Evolutionary conservation across 164 flowering plant genomes (phyloP).

Genomic region (Tinospora cordifolia): DNA sequence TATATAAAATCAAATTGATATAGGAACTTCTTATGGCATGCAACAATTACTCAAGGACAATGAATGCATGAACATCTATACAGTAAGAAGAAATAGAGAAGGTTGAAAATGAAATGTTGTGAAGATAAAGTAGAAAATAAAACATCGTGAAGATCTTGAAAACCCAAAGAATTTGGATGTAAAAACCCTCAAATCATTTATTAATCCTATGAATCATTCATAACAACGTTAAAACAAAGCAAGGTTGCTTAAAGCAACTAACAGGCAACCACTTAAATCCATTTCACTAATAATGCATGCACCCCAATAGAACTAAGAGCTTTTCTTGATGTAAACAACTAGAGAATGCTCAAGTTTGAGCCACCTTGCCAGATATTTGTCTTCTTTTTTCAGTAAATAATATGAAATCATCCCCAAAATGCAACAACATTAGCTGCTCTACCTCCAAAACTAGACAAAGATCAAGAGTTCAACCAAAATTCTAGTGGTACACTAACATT

Average conservation of each 20-base stretch:
- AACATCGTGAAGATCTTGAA: not conserved
- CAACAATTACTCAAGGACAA: not conserved
- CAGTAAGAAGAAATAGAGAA: not conserved
- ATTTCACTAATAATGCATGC: not conserved
- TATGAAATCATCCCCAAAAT: not conserved
- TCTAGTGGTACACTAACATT: not conserved
- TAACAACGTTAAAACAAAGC: not conserved
- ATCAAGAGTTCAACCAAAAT: not conserved
- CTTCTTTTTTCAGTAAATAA: not conserved
- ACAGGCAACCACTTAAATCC: not conserved
- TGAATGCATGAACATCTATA: not conserved
- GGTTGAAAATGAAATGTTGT: not conserved
- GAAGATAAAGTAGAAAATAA: not conserved
- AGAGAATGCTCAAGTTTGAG: not conserved
- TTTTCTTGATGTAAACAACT: not conserved
- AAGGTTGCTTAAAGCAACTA: not conserved
- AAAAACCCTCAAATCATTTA: not conserved
- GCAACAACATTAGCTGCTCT: not conserved
- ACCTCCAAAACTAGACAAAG: not conserved
- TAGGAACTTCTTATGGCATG: not conserved
- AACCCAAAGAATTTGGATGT: not conserved
- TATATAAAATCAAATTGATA: too few relatives aligned
- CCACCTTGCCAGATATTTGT: not conserved
- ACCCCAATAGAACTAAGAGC: not conserved
- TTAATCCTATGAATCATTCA: too few relatives aligned